Evolutionary conservation across 139 green algal species (phyloP), one percentile per base, ranked within the genome.

Genomic region (Raphidocelis subcapitata): DNA sequence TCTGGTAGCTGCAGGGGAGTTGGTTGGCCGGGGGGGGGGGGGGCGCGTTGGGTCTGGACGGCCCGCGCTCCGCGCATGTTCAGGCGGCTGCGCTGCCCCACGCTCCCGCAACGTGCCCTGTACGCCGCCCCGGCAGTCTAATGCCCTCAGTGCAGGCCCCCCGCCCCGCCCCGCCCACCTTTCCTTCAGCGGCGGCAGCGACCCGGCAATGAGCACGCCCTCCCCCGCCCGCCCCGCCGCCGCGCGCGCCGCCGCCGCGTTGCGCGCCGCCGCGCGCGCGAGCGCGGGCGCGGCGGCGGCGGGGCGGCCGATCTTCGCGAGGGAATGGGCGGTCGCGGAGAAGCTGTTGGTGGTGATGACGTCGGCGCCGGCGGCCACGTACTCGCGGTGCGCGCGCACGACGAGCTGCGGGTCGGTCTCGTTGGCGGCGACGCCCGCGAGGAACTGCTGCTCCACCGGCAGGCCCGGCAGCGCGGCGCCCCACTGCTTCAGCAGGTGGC

Each of bases 301-400:
- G 29, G 52, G 26, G 12, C 46, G 69, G 1, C 61, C 21, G 21
- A 80, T 31, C 46, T 76, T 87, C 8, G n/a, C 15, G 1, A 90
- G 76, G 57, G 35, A 70, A 33, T 79, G 60, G 2, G 28, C 36
- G 0, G 86, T 92, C 18, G 78, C 83, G 0, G 69, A 64, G 60
- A 92, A 92, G 21, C 65, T 86, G 80, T 92, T 92, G 21, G 67
- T 82, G 2, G 83, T 91, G 41, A 92, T 82, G 14, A 84, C 62
- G 21, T 81, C 26, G 2, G 62, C 68, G 23, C 86, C 86, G 8
- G 82, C 80, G 3, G n/a, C 37, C 15, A 88, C 52, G 74, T 91
- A 92, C 0, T 52, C 72, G 0, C 3, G 0, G 55, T 92, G 87
- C 26, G 82, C 69, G 20, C 18, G 26, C 57, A 31, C 2, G 16